Conservation (phyloP, 768 basidiomycete genomes). For the Mycena epipterygia region DNA sequence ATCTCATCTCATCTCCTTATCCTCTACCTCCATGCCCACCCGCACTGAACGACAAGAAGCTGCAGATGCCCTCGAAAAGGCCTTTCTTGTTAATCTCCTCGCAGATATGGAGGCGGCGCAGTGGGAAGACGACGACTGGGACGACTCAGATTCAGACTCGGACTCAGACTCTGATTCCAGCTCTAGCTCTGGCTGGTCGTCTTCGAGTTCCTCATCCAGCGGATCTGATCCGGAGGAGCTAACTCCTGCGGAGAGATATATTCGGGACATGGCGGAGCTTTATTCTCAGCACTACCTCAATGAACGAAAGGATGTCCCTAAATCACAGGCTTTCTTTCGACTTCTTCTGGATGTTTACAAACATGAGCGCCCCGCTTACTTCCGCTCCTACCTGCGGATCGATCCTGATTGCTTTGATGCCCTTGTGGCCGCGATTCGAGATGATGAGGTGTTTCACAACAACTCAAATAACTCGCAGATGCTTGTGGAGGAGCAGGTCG, state of each 20-base stretch:
- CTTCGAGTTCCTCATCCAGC: not conserved
- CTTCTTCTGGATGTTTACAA: not conserved
- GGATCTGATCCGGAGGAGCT: not conserved
- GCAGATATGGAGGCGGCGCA: not conserved
- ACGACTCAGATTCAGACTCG: not conserved
- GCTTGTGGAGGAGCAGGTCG: constrained; percentile 40
- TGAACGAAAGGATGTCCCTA: not conserved
- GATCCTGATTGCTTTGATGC: constrained; percentile 40
- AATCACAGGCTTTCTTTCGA: not conserved
- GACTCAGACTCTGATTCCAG: not conserved
- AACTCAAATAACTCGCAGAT: constrained; percentile 44
- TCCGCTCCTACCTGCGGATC: constrained; percentile 39
- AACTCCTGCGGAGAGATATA: not conserved
- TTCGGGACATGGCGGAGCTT: not conserved
- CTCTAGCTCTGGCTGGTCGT: not conserved
- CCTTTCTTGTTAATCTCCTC: not conserved
- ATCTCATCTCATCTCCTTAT: not conserved
- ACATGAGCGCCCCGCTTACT: not conserved
- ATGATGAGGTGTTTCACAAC: constrained; percentile 45
- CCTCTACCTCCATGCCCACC: not conserved
- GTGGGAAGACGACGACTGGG: not conserved
- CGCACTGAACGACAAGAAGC: not conserved
- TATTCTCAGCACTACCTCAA: not conserved
- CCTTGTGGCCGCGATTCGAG: constrained; percentile 35
- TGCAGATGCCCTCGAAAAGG: not conserved